Base-by-base conservation (phyloP, 345 rosid species). In the Combretum micranthum region DNA sequence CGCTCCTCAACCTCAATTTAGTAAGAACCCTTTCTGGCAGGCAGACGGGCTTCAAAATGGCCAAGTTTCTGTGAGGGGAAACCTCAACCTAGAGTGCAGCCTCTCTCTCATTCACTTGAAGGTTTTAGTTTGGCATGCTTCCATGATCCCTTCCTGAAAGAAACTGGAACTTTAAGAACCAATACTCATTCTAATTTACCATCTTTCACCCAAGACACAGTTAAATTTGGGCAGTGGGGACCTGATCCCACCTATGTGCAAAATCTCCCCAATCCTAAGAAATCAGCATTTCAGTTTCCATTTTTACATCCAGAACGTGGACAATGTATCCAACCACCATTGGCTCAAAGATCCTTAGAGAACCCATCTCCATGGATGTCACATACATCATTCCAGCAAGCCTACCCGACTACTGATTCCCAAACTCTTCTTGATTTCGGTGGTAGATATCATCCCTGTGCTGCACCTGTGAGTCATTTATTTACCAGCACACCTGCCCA, bases 301-400 rank as follows among this genome's bases (percentile, higher is more conserved):
- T 80, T 81, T 59, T 55, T 69, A 64, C 61, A 60, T 47, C 62
- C 75, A 19, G 74, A 75, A 55, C 56, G 70, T 57, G 56, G 56
- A 19, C 64, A 50, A 51, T 68, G 50, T 48, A 44, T 60, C 26
- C 77, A 67, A 57, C 63, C 68, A 14, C 59, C 66, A 16, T 65
- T 59, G 68, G 69, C 64, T 26, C 64, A 20, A 11, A 64, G 55
- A 55, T 61, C 85, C 44, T 77, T 68, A 13, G 61, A 75, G 55
- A 65, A 61, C 63, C 52, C 69, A 67, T 62, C 73, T 25, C 72
- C 80, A 12, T 77, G 85, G 78, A 49, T 61, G 53, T 44, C 63
- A 58, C 71, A 72, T 43, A 44, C 73, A 45, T 58, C 72, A 18
- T 61, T 60, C 15, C 57, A 23, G 56, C 71, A 44, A 52, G 69